Evolutionary conservation across 2,329 filamentous ascomycete genomes (phyloP), one percentile per base, ranked within the genome.

Genomic region (Trichoderma afroharzianum): DNA sequence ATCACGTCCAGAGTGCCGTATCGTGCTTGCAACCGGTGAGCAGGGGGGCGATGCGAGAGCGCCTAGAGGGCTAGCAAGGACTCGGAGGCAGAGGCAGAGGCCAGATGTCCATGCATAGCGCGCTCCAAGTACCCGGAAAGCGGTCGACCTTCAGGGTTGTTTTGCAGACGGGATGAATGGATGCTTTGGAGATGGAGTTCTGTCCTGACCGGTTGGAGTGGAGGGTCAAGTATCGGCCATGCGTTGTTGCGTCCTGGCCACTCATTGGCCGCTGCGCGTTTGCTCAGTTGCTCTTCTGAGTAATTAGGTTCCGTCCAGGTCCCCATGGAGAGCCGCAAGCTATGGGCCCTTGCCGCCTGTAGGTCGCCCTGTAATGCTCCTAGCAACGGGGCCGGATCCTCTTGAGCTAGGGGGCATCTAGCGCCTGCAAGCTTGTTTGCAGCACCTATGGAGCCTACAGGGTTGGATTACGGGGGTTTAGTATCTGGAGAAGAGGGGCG

Each of bases 21-120:
- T 61, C 66, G 36, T 58, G 28, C 28, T n/a, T 59, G 55, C 55
- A 50, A 68, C 66, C 66, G 66, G 66, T 68, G 66, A 59, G 66
- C 66, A 68, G 55, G 66, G 63, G 63, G 55, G 36, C n/a, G 24
- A 28, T 57, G 55, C 50, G 26, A 68, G 28, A 39, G 50, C 32
- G 18, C 33, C 11, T 26, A 43, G 33, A 68, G 55, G 26, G 24
- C 64, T 18, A 30, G 39, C 39, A 64, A 28, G 26, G 39, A 28
- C 55, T 59, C 55, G 30, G 58, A 68, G 33, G 57, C 57, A 68
- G 64, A 28, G 21, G n/a, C 26, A 68, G 64, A 28, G 21, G n/a
- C 26, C 26, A 21, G 14, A 9, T 11, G 26, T 30, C 24, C 50
- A 57, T 28, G 50, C 24, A 33, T 15, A 21, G 50, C 36, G 36